Conservation (phyloP, 2,329 filamentous ascomycete genomes). For the Fusarium sp. region DNA sequence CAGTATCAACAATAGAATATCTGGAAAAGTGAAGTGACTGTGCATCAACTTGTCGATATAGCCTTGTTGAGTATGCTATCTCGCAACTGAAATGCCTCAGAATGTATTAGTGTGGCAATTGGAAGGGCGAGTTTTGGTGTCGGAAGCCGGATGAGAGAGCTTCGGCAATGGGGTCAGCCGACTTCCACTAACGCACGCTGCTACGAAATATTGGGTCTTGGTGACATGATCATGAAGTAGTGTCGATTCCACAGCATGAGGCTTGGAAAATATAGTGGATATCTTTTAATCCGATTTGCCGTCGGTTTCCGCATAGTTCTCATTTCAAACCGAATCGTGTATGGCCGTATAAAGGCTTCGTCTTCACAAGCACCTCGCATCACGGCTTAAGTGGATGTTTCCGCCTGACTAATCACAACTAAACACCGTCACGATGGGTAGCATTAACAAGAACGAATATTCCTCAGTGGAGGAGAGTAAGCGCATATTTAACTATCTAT, state of each 20-base stretch:
- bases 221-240: background rate
- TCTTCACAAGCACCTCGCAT: conserved; percentile 6
- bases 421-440: conserved; percentile 23
- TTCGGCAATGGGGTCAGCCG: conserved; percentile 24
- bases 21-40: background rate
- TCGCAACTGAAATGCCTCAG: conserved; percentile 3
- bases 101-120: conserved; percentile 1
- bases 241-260: background rate
- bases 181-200: background rate
- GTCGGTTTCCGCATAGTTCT: conserved; percentile 2
- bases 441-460: conserved; percentile 24
- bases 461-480: conserved; percentile 38
- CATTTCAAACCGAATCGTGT: background rate
- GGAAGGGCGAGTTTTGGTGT: background rate
- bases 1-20: no score
- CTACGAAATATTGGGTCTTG: conserved; percentile 6
- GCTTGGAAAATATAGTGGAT: background rate
- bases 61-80: background rate
- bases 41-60: background rate
- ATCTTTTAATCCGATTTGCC: background rate
- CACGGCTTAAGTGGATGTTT: background rate
- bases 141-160: conserved; percentile 20
- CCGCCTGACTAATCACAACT: background rate
- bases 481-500: conserved; percentile 37
- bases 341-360: conserved; percentile 23